A percentile compares a stretch with the other conserved stretches of the same genome.
phyloP scores from a whole-genome alignment of 305 asterid species.

The Stenogyne calaminthoides region DNA sequence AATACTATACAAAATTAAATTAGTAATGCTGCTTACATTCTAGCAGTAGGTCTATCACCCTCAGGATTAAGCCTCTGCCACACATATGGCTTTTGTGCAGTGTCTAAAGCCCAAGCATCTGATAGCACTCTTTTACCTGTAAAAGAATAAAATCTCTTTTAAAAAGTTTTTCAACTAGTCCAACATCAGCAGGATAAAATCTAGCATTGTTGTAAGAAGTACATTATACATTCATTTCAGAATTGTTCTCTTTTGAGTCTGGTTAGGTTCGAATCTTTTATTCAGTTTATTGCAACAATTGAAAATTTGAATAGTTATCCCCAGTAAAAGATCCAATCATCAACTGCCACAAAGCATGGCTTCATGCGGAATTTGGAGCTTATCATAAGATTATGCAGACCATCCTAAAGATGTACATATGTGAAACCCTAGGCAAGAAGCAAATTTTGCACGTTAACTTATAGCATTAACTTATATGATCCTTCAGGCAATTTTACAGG shows the following conservation, averaged over 20 bases:
- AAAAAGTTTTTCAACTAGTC: conserved; percentile 1
- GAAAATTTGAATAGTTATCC: background rate
- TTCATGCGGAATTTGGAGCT: background rate
- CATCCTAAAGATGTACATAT: conserved; percentile 11
- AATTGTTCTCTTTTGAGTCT: background rate
- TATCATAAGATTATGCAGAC: conserved; percentile 5
- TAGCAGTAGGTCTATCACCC: conserved; percentile 95
- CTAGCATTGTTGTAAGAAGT: background rate
- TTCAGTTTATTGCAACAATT: background rate
- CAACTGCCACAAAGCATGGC: background rate
- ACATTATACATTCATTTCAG: background rate
- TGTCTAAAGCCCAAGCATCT: conserved; percentile 98
- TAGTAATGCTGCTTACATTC: conserved; percentile 72
- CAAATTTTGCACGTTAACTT: background rate
- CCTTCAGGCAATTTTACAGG: no score
- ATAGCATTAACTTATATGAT: conserved; percentile 1
- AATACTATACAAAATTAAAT: conserved; percentile 17
- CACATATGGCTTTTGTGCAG: conserved; percentile 95
- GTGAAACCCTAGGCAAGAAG: conserved; percentile 11
- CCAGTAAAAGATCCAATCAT: background rate
- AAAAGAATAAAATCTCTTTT: conserved; percentile 25
- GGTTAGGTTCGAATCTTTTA: background rate
- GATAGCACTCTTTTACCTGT: conserved; percentile 93
- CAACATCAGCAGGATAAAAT: conserved; percentile 2
- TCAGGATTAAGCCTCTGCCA: conserved; percentile 97